phyloP scores from a whole-genome alignment of 257 asterid genomes.

The Petunia secreta region DNA sequence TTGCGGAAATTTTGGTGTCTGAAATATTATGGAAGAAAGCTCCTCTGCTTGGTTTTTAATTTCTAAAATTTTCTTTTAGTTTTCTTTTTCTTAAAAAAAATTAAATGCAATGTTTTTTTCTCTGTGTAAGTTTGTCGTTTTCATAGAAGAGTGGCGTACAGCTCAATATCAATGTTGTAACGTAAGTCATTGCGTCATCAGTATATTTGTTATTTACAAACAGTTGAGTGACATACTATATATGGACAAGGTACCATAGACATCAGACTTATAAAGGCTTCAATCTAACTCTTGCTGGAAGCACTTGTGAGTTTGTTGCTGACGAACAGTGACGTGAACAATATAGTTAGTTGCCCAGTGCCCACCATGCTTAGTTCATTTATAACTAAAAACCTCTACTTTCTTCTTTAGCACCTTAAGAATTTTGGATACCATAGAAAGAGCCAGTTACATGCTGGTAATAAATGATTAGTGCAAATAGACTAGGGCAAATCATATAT shows the following conservation, averaged over 20 bases:
- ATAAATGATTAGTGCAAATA: background rate
- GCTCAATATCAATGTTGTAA: background rate
- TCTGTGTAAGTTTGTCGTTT: background rate
- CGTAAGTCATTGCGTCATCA: background rate
- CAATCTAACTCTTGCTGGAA: slow-evolving; percentile 14
- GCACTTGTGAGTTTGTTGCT: background rate
- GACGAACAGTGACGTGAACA: slow-evolving; percentile 3
- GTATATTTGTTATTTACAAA: background rate
- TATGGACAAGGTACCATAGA: slow-evolving; percentile 15
- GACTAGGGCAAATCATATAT: background rate
- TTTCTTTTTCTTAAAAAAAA: background rate
- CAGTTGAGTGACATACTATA: background rate
- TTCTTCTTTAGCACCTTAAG: slow-evolving; percentile 13
- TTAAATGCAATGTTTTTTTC: background rate
- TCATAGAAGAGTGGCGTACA: background rate
- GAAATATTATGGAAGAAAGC: background rate
- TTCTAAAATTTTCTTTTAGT: too few species aligned
- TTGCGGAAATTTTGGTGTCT: background rate
- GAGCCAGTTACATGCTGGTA: slow-evolving; percentile 1
- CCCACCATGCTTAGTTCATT: slow-evolving; percentile 4
- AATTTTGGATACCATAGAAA: background rate
- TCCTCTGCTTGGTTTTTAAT: background rate
- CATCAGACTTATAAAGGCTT: slow-evolving; percentile 6
- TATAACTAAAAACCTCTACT: background rate
- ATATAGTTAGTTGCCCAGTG: background rate